Base-by-base conservation (phyloP, 2,329 filamentous ascomycete genomes). In the Colletotrichum sp. region DNA sequence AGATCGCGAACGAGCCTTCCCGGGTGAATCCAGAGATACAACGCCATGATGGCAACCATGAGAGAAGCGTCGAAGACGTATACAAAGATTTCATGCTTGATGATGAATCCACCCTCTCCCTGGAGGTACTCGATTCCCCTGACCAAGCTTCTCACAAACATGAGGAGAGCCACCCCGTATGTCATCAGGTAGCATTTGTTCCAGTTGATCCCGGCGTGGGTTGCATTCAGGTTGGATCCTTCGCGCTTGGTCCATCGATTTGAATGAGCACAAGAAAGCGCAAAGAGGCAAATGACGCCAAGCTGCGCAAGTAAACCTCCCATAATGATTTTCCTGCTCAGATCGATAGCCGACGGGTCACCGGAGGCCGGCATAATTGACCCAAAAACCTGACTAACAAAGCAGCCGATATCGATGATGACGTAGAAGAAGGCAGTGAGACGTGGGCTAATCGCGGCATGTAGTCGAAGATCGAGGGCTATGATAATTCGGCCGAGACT, bases 261-360 rank as follows among this genome's bases (percentile, higher is more conserved):
- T 1, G 68, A 66, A n/a, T 71, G 64, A 51, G 62, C 65, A 5
- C 63, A 69, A 2, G 67, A 74, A 0, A 74, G 38, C 7, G 29
- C 78, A 73, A 90, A 90, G 54, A 89, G 82, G 12, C 80, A 80
- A 70, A 90, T 90, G 66, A 88, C 85, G 8, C 86, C 36, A 5
- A 90, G 83, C 76, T 90, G 89, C 8, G 89, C 77, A 13, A 86
- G 78, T 3, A 90, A 78, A 4, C 89, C 88, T 5, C 36, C 74
- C 15, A 78, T 69, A 62, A 80, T 79, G 15, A 77, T 73, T 0
- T 63, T 78, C 15, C 73, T 77, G 5, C 75, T 78, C 5, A 71
- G 63, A 8, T 72, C 68, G 1, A 78, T 74, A 16, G 74, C 63
- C 8, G 73, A 34, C 0, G 72, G 43, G 12, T 76, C 69, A 9